Conservation (phyloP, 768 basidiomycete genomes). For the Lactifluus subvellereus region DNA sequence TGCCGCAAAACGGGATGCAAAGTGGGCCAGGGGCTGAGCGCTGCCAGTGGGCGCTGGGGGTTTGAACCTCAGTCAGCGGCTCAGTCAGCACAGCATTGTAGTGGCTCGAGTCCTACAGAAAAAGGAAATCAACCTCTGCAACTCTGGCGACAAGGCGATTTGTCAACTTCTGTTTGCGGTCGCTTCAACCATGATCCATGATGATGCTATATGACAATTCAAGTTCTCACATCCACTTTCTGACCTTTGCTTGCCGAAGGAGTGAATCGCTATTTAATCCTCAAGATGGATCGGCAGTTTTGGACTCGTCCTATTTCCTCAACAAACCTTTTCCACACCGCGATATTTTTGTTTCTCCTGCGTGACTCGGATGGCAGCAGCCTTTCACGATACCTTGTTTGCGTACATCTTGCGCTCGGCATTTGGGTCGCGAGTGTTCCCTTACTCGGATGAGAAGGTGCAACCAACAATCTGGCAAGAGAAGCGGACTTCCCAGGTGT, state of each 20-base stretch:
- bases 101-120: too few species aligned
- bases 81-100: too few species aligned
- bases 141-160: neutral
- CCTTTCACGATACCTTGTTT: conserved; percentile 30
- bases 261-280: conserved; percentile 9
- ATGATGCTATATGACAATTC: too few species aligned
- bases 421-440: conserved; percentile 26
- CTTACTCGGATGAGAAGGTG: conserved; percentile 20
- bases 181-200: too few species aligned
- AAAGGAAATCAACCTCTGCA: too few species aligned
- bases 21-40: too few species aligned
- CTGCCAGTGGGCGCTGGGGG: neutral
- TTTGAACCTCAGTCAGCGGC: too few species aligned
- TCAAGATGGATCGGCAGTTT: neutral
- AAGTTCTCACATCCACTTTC: neutral
- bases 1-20: too few species aligned
- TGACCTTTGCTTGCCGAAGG: neutral
- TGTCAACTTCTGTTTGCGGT: too few species aligned
- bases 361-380: conserved; percentile 13
- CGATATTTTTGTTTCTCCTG: neutral
- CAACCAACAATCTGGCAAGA: conserved; percentile 20
- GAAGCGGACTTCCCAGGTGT: conserved; percentile 4
- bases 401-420: conserved; percentile 30
- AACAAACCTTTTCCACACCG: neutral
- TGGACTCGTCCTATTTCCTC: neutral